Conservation (phyloP, 345 rosid genomes). For the Euphorbia pulcherrima region DNA sequence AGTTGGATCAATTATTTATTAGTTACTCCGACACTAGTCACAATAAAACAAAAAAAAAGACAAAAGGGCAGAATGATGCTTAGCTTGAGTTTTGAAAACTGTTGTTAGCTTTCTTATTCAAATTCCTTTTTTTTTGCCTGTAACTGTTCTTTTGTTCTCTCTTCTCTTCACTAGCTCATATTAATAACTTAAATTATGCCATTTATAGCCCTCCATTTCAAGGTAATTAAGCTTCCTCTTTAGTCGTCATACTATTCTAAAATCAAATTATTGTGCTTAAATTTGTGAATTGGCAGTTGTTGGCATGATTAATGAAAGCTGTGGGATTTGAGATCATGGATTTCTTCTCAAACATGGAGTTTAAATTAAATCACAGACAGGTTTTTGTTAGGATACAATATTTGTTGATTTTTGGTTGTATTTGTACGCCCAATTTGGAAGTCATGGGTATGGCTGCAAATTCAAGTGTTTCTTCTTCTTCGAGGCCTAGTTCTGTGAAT, state of each 20-base stretch:
- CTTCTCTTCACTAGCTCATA: too few species aligned
- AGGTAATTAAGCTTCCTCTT: conserved; percentile 3
- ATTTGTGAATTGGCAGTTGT: conserved; percentile 7
- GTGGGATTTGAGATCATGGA: conserved; percentile 32
- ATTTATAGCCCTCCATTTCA: too few species aligned
- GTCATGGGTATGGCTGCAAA: conserved; percentile 40
- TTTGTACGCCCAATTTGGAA: conserved; percentile 26
- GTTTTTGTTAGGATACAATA: conserved; percentile 22
- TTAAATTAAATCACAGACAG: background rate
- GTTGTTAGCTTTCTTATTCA: conserved; percentile 20
- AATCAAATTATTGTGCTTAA: background rate
- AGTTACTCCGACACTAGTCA: too few species aligned
- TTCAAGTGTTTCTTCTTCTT: conserved; percentile 33
- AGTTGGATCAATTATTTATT: too few species aligned
- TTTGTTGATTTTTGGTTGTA: conserved; percentile 33
- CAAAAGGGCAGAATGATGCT: conserved; percentile 45
- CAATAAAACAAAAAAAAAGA: too few species aligned
- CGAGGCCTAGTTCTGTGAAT: conserved; percentile 43
- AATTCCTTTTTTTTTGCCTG: background rate
- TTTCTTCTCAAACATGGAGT: conserved; percentile 23
- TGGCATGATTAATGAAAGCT: conserved; percentile 17
- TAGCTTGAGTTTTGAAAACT: conserved; percentile 45
- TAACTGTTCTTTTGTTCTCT: too few species aligned
- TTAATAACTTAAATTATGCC: too few species aligned
- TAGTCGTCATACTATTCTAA: background rate